Percentiles rank a stretch among this genome's conserved stretches.
These are phyloP conservation scores for Royoungia palumana DNA, from an alignment of 768 basidiomycete genomes.

Conservation along the genomic window DNA sequence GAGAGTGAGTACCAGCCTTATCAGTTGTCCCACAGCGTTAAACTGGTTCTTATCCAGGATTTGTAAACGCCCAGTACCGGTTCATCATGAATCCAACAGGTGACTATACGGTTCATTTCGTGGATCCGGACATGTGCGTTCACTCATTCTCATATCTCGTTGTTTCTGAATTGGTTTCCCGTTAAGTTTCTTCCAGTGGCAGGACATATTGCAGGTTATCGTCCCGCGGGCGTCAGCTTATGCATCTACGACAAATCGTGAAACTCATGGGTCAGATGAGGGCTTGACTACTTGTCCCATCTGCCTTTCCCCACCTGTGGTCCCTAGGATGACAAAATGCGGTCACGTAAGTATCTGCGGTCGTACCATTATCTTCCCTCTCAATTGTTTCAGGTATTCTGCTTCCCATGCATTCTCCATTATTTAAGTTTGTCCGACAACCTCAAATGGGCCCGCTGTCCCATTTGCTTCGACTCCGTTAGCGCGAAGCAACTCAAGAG, in stretches of 20 bases:
- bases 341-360: constrained; percentile 74
- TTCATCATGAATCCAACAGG: constrained; percentile 93
- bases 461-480: constrained; percentile 94
- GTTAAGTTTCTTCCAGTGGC: constrained; percentile 89
- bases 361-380: neutral
- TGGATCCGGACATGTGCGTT: constrained; percentile 93
- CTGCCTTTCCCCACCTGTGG: constrained; percentile 86
- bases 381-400: constrained; percentile 67
- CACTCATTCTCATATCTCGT: neutral
- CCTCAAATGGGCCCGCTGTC: constrained; percentile 86
- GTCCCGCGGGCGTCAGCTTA: constrained; percentile 81
- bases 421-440: constrained; percentile 82
- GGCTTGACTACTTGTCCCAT: constrained; percentile 86
- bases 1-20: constrained; percentile 66
- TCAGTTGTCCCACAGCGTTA: constrained; percentile 12
- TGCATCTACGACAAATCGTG: constrained; percentile 55
- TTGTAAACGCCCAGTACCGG: constrained; percentile 93
- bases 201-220: constrained; percentile 92
- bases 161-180: neutral
- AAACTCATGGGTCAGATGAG: constrained; percentile 45
- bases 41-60: constrained; percentile 52
- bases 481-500: constrained; percentile 87
- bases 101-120: constrained; percentile 93
- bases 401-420: constrained; percentile 91
- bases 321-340: constrained; percentile 94